These are phyloP conservation scores for Pestalotiopsis sp. DNA, from an alignment of 2,329 filamentous ascomycete species.

Conservation along the genomic window DNA sequence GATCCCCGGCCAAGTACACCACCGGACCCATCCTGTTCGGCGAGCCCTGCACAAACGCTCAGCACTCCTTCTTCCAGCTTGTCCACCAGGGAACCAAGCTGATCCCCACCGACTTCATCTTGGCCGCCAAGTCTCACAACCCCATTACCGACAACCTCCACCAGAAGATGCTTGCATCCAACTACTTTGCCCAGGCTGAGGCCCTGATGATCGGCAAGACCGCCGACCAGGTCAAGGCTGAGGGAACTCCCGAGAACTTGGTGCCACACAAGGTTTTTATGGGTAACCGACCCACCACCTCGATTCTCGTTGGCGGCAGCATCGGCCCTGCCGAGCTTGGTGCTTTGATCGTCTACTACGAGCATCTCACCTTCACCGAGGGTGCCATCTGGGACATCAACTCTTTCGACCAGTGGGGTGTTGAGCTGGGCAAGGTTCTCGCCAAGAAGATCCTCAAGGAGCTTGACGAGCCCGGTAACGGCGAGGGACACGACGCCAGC, in stretches of 20 bases:
- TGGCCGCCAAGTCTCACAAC: slow-evolving; percentile 96
- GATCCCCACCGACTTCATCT: slow-evolving; percentile 96
- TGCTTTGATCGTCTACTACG: slow-evolving; percentile 97
- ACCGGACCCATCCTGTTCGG: slow-evolving; percentile 96
- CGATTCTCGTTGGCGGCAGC: slow-evolving; percentile 84
- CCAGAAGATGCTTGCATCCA: slow-evolving; percentile 93
- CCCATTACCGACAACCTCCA: slow-evolving; percentile 89
- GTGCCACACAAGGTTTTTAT: slow-evolving; percentile 99
- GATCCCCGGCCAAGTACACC: slow-evolving; percentile 92
- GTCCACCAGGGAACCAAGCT: slow-evolving; percentile 99
- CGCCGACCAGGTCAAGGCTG: slow-evolving; percentile 75
- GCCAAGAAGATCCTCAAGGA: slow-evolving; percentile 90
- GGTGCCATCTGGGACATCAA: slow-evolving; percentile 99
- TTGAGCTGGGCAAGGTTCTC: slow-evolving; percentile 94
- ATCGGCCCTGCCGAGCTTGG: slow-evolving; percentile 94
- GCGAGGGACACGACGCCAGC: slow-evolving; percentile 78
- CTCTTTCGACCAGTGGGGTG: slow-evolving; percentile 99
- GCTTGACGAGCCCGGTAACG: slow-evolving; percentile 76
- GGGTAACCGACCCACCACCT: slow-evolving; percentile 95
- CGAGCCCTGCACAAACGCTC: slow-evolving; percentile 97
- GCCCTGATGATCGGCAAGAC: slow-evolving; percentile 91
- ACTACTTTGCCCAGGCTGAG: slow-evolving; percentile 89
- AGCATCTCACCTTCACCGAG: slow-evolving; percentile 97
- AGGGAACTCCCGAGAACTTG: slow-evolving; percentile 73
- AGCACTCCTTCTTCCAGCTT: slow-evolving; percentile 99